phyloP scores from a whole-genome alignment of 2,329 filamentous ascomycete species.

The Monosporascus ibericus region DNA sequence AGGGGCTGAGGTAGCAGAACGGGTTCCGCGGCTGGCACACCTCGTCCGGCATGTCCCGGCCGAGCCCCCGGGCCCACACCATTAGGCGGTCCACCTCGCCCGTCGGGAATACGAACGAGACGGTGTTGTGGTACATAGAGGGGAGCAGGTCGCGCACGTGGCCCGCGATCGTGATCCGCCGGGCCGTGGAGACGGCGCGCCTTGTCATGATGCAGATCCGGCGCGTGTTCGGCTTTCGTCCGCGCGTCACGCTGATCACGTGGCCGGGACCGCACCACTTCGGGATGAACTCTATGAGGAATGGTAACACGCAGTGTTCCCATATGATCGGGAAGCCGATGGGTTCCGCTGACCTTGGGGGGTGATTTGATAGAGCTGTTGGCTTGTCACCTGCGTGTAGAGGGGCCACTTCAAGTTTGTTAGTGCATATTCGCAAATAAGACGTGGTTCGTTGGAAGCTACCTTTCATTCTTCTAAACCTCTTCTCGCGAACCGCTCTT shows the following conservation, averaged over 20 bases:
- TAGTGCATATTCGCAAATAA: neutral
- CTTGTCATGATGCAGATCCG: slow-evolving; percentile 36
- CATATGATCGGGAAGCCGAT: slow-evolving; percentile 35
- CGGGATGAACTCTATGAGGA: slow-evolving; percentile 35
- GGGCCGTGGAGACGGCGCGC: slow-evolving; percentile 26
- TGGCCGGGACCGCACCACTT: slow-evolving; percentile 35
- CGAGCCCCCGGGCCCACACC: slow-evolving; percentile 35
- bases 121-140: slow-evolving; percentile 19
- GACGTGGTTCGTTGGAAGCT: slow-evolving; percentile 10
- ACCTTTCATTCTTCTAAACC: slow-evolving; percentile 21
- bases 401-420: slow-evolving; percentile 13
- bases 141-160: slow-evolving; percentile 38
- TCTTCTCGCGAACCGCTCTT: slow-evolving; percentile 28
- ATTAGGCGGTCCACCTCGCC: slow-evolving; percentile 30
- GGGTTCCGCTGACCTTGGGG: slow-evolving; percentile 25
- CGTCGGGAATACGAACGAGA: slow-evolving; percentile 32
- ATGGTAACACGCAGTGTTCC: slow-evolving; percentile 38
- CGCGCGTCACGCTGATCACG: slow-evolving; percentile 32
- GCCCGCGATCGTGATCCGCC: slow-evolving; percentile 31
- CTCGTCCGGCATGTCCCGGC: slow-evolving; percentile 32
- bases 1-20: slow-evolving; percentile 34
- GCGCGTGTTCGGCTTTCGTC: slow-evolving; percentile 27
- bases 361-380: slow-evolving; percentile 20
- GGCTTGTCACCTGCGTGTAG: slow-evolving; percentile 27
- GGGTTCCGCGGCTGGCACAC: slow-evolving; percentile 36